Percentiles rank a stretch among this genome's conserved stretches.
phyloP scores from a whole-genome alignment of 805 yeast species.

The Citeromyces matritensis region DNA sequence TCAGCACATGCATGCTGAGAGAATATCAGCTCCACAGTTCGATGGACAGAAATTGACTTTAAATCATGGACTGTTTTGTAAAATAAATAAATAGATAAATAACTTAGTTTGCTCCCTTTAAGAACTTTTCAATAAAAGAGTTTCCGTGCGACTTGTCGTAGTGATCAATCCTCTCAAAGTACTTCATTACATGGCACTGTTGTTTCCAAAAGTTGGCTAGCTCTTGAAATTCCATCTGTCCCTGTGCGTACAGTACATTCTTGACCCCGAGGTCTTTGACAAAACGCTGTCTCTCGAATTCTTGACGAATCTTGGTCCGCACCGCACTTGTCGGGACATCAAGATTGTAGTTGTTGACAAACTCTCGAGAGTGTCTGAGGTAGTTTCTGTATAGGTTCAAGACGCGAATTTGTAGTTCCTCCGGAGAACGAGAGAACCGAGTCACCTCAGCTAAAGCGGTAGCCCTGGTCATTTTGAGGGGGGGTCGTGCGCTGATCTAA shows the following conservation, averaged over 20 bases:
- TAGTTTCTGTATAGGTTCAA: conserved; percentile 61
- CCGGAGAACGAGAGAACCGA: conserved; percentile 41
- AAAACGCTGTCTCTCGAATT: conserved; percentile 72
- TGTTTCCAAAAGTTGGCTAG: conserved; percentile 85
- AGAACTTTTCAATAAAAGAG: conserved; percentile 58
- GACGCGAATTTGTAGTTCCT: conserved; percentile 50
- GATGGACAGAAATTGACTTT: conserved; percentile 18
- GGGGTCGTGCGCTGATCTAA: too few relatives aligned
- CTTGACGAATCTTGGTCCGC: conserved; percentile 77
- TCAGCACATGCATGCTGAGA: conserved; percentile 29
- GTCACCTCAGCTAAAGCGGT: conserved; percentile 81
- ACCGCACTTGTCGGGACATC: conserved; percentile 68
- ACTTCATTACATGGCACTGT: conserved; percentile 70
- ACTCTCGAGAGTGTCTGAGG: conserved; percentile 36
- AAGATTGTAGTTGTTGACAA: conserved; percentile 50
- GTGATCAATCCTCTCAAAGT: conserved; percentile 52
- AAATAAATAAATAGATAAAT: conserved; percentile 1
- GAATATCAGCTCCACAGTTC: conserved; percentile 45
- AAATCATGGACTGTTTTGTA: background rate
- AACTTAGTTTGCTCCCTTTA: conserved; percentile 33
- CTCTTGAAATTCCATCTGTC: conserved; percentile 86
- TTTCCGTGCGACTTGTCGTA: conserved; percentile 40
- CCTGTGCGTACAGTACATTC: conserved; percentile 64
- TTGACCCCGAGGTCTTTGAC: conserved; percentile 50
- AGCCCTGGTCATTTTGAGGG: conserved; percentile 35